Percentiles rank a stretch among this genome's conserved stretches.
Conservation (phyloP, 164 flowering plant genomes). For the Berberis thunbergii region DNA sequence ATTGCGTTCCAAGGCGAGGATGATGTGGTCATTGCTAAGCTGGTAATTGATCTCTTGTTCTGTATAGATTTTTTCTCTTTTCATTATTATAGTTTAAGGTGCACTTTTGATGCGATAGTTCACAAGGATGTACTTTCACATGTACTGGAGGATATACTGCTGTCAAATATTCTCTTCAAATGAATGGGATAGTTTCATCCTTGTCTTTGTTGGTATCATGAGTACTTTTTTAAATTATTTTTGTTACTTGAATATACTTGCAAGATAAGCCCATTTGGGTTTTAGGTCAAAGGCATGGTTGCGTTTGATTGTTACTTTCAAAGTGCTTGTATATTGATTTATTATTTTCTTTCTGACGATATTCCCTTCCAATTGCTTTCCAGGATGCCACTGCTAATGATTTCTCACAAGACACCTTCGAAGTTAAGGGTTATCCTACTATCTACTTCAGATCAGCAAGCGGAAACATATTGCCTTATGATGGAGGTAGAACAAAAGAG, state of each 20-base stretch:
- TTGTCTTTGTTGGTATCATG: too few relatives aligned
- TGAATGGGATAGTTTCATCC: too few relatives aligned
- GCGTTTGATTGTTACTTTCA: neutral
- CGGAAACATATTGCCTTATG: conserved; percentile 51
- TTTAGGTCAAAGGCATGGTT: too few relatives aligned
- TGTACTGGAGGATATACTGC: too few relatives aligned
- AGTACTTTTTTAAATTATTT: too few relatives aligned
- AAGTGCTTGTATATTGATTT: neutral
- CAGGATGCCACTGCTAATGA: conserved; percentile 96
- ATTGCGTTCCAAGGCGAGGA: conserved; percentile 53
- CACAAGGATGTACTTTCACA: too few relatives aligned
- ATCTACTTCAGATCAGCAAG: conserved; percentile 61
- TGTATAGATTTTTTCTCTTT: neutral
- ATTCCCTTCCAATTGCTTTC: conserved; percentile 2
- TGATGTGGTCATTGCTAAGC: conserved; percentile 69
- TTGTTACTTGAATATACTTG: too few relatives aligned
- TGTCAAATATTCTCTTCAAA: too few relatives aligned
- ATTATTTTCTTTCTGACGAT: neutral
- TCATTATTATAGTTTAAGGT: too few relatives aligned
- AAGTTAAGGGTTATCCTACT: conserved; percentile 80
- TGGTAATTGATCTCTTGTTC: conserved; percentile 41
- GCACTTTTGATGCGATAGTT: too few relatives aligned
- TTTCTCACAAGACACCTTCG: conserved; percentile 41
- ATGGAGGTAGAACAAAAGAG: conserved; percentile 66
- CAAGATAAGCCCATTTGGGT: too few relatives aligned